Base-by-base conservation (phyloP, 1,284 basidiomycete genomes). In the Golubevia sp. region DNA sequence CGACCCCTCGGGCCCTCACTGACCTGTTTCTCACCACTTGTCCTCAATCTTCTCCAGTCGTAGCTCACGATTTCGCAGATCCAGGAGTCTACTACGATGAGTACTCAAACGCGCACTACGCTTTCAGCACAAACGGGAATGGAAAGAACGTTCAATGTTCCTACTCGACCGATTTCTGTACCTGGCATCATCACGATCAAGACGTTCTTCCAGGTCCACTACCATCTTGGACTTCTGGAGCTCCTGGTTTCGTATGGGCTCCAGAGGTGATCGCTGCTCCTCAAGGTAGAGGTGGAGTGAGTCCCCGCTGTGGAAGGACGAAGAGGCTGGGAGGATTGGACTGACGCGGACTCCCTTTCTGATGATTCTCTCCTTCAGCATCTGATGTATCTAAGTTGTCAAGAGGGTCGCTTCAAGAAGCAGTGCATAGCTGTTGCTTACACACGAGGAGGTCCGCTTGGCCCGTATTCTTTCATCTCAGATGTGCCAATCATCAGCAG, bases 371-470 rank as follows among this genome's bases (percentile, higher is more conserved):
- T 44, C 18, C 18, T 18, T 44, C 38, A 44, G 38, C 38, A 68
- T 23, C 63, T 76, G 20, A 70, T 76, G 70, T 76, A 76, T 56
- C 61, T 73, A n/a, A 69, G 71, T 6, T 61, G 59, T 38, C 67
- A 72, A 38, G 70, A 74, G 26, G 55, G 63, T 2, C 34, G 50
- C 13, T 60, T 59, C 51, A 64, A 56, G 38, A 72, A 72, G 59
- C 74, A 76, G 63, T 64, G 66, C 58, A 71, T 76, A 24, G 72
- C 66, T 44, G 66, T 69, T n/a, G 74, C 74, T 34, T 74, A 76
- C 50, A 66, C 69, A 2, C 62, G 66, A n/a, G 4, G 48, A 21
- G 62, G 66, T 20, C 68, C 68, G 1, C 54, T 62, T 2, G 74
- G 74, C 3, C 74, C 74, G 1, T 76, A 68, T 34, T 61, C 62